Evolutionary conservation across 371 early-diverging fungal genomes (phyloP), one percentile per base, ranked within the genome.

Genomic region (Syncephalastrum sp.): DNA sequence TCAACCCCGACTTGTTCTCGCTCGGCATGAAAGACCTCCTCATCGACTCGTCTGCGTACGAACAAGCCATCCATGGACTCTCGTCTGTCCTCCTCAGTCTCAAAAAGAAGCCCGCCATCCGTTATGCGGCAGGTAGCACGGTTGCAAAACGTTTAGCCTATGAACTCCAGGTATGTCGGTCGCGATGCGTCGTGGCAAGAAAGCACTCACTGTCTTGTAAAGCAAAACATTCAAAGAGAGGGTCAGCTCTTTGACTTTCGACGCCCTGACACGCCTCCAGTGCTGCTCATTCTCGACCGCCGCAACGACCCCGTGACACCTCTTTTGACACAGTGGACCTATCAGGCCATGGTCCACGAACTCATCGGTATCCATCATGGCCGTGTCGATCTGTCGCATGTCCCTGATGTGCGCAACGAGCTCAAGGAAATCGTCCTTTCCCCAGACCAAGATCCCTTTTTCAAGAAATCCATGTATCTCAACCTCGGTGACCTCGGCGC

Each of bases 291-390:
- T 23, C 68, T 99, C 38, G 99, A 99, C 67, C 87, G 99, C 50
- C 79, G 91, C 25, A 93, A 94, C 65, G 99, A 99, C 69, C 94
- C 99, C 1, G 89, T 99, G 3, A 99, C 99, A 0, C 99, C 99
- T 1, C 76, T 99, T 15, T 77, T 99, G 21, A 86, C 89, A 14
- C 97, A 96, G 62, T 99, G 99, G 99, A 97, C 97, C 8, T 99
- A 99, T 68, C 99, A 99, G 64, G 94, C 99, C 4, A 95, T 99
- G 96, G 93, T 99, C 3, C 94, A 98, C 70, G 99, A 99, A 61
- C 74, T 97, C 60, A 80, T 99, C 51, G 95, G 96, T 0, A 97
- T 99, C 61, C 82, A 84, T 56, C 95, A 98, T 69, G 96, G 97
- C 33, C 75, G 98, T 42, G 96, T 99, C 0, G 94, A 94, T 61